Evolutionary conservation across 768 basidiomycete genomes (phyloP).

Genomic region (Mycena rebaudengoi): DNA sequence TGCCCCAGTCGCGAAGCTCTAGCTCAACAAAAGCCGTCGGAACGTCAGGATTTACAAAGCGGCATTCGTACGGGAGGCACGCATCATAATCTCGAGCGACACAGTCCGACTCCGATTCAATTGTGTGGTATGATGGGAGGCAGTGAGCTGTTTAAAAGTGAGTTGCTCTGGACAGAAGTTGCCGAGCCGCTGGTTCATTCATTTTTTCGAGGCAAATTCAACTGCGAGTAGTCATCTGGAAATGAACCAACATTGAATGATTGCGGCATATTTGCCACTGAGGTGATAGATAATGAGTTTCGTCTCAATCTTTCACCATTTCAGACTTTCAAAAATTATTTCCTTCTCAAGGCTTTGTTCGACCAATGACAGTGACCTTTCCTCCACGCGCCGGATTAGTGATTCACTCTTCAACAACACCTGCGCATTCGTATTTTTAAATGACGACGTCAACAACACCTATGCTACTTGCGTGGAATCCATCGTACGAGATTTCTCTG

Average conservation of each 20-base stretch:
- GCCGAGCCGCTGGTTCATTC: not conserved
- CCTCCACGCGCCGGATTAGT: not conserved
- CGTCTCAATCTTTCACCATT: not conserved
- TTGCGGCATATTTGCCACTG: not conserved
- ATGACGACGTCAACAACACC: not conserved
- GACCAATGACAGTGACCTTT: not conserved
- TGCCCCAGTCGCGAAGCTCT: conserved; percentile 2
- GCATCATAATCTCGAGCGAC: too few relatives aligned
- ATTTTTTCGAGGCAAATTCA: not conserved
- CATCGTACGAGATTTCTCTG: not conserved
- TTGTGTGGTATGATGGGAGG: conserved; percentile 1
- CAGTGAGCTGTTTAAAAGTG: not conserved
- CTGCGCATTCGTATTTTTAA: conserved; percentile 13
- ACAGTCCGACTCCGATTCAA: not conserved
- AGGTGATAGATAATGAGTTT: conserved; percentile 2
- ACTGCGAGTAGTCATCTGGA: not conserved
- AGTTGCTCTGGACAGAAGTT: not conserved
- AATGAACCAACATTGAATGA: not conserved
- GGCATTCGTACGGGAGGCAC: too few relatives aligned
- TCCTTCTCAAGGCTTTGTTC: not conserved
- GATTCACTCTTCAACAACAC: conserved; percentile 9
- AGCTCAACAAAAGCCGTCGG: not conserved
- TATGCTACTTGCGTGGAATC: not conserved
- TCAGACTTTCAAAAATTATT: not conserved
- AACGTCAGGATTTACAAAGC: too few relatives aligned